These are phyloP conservation scores for Monosporascus sp. DNA, from an alignment of 2,329 filamentous ascomycete species.

Conservation along the genomic window DNA sequence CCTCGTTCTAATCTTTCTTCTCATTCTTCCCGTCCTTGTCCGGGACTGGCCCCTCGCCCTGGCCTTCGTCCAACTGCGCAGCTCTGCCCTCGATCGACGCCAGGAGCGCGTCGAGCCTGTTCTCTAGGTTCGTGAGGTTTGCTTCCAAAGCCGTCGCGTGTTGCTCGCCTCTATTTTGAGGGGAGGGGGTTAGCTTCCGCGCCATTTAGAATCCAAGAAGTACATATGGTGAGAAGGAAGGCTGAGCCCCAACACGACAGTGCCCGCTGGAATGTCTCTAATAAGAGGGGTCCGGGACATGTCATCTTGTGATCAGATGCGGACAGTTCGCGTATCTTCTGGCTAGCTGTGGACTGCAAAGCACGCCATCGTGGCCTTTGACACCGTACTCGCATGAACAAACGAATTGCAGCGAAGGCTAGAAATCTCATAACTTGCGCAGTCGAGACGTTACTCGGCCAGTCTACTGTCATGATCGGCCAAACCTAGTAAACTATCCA, in stretches of 20 bases:
- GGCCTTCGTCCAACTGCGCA: neutral
- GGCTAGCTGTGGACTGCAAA: neutral
- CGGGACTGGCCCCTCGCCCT: neutral
- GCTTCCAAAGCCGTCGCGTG: conserved; percentile 28
- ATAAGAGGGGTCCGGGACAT: neutral
- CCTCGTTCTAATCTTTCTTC: neutral
- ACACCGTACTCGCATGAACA: neutral
- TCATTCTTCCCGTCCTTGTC: neutral
- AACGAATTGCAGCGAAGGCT: too few species aligned
- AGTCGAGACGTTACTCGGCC: neutral
- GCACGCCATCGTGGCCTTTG: neutral
- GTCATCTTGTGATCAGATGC: neutral
- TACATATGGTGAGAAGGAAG: neutral
- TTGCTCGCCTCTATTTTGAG: conserved; percentile 25
- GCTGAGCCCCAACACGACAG: neutral
- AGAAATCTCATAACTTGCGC: neutral
- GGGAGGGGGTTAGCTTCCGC: conserved; percentile 6
- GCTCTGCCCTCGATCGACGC: conserved; percentile 21
- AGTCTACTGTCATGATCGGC: neutral
- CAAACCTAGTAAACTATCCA: neutral
- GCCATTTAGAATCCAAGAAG: neutral
- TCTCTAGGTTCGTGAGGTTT: conserved; percentile 25
- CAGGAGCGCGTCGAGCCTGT: conserved; percentile 28
- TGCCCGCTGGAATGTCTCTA: neutral
- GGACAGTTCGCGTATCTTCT: neutral